Conservation (phyloP, 106 monocot species). For the Dendrobium chrysotoxum region DNA sequence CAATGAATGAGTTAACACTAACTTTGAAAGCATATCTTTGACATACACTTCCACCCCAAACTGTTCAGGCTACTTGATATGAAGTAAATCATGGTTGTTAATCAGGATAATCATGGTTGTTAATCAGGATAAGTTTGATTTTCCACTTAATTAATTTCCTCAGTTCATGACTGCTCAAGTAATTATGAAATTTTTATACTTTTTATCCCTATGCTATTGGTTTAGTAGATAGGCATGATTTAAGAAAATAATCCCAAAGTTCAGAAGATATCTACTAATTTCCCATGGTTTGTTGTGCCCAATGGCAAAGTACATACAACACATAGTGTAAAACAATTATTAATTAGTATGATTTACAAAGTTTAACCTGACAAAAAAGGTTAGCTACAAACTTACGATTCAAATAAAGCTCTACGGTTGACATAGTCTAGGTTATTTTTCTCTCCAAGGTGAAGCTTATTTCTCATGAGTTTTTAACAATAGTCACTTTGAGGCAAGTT, state of each 20-base stretch:
- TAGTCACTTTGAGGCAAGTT: background rate
- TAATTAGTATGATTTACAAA: background rate
- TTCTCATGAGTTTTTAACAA: background rate
- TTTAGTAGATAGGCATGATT: background rate
- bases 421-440: background rate
- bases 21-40: too few species aligned
- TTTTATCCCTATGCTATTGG: too few species aligned
- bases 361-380: background rate
- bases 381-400: background rate
- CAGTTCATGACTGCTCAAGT: too few species aligned
- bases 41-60: too few species aligned
- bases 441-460: background rate
- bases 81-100: too few species aligned
- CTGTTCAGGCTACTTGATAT: too few species aligned
- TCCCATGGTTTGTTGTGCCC: background rate
- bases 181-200: too few species aligned
- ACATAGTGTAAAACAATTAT: background rate
- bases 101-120: too few species aligned
- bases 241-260: background rate
- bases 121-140: too few species aligned
- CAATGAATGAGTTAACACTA: too few species aligned
- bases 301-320: background rate
- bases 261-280: background rate
- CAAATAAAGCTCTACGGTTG: background rate
- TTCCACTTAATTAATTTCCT: too few species aligned